Evolutionary conservation across 2,329 filamentous ascomycete genomes (phyloP).

Genomic region (Polytolypa hystricis): DNA sequence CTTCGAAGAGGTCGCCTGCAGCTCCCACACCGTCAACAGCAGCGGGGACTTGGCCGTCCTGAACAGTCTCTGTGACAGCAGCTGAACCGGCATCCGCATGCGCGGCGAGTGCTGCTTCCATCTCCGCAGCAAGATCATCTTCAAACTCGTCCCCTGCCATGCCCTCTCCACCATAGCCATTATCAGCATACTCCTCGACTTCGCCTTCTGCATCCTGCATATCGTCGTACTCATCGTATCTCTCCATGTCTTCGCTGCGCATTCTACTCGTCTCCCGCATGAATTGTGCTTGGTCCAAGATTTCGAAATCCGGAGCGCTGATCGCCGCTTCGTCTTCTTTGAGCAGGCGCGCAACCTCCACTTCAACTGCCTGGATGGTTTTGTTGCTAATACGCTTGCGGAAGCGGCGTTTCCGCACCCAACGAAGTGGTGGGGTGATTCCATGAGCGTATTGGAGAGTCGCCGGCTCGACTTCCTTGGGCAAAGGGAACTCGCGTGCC

Average conservation of each 20-base stretch:
- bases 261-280: constrained; percentile 31
- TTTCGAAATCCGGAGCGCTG: constrained; percentile 50
- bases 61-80: constrained; percentile 17
- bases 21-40: constrained; percentile 3
- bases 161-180: constrained; percentile 25
- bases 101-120: constrained; percentile 33
- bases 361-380: constrained; percentile 75
- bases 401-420: constrained; percentile 71
- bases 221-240: constrained; percentile 36
- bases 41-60: constrained; percentile 10
- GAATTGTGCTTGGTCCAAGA: constrained; percentile 46
- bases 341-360: constrained; percentile 63
- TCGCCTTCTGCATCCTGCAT: constrained; percentile 38
- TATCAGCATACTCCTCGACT: constrained; percentile 24
- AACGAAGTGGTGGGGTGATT: constrained; percentile 77
- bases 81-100: constrained; percentile 20
- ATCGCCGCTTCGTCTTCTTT: constrained; percentile 54
- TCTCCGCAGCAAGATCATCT: constrained; percentile 32
- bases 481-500: constrained; percentile 55
- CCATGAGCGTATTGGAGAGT: constrained; percentile 72
- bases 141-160: constrained; percentile 28
- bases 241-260: constrained; percentile 32
- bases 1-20: constrained; percentile 1
- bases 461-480: constrained; percentile 54
- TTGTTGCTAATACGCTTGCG: constrained; percentile 71